Evolutionary conservation across 768 basidiomycete genomes (phyloP), one percentile per base, ranked within the genome.

Genomic region (Lentinula lateritia): DNA sequence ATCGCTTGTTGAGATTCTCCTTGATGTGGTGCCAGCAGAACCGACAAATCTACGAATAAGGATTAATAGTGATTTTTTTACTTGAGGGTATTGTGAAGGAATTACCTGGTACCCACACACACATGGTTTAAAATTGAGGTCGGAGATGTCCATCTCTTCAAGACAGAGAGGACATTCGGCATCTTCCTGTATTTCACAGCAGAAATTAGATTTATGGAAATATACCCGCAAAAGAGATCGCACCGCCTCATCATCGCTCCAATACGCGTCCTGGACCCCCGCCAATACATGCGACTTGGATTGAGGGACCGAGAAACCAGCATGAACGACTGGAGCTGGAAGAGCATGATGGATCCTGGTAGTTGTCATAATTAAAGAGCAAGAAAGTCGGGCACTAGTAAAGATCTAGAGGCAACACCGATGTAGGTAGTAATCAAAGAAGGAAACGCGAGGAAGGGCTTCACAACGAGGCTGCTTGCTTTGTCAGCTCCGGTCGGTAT

Each of bases 21-120:
- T 92, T 90, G 81, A 97, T 96, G 76, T 98, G 95, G 75, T 99
- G 93, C 87, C 95, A 98, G 75, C 97, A 99, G 78, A 99, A 99
- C 61, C 94, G 90, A 74, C 97, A 99, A 66, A 99, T 93, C 97
- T 99, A 65, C 52, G 58, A n/a, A 57, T 61, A 41, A 56, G 28
- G 63, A 38, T 23, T 20, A 50, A 36, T 41, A 52, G 23, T 45
- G 28, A 58, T 13, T 13, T 16, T 32, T 56, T 20, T 23, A n/a
- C 23, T 56, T 38, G 39, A 55, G 62, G 59, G 35, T 58, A 34
- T 20, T 16, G 5, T 15, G 38, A 13, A 45, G 61, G 45, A 57
- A 59, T 57, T 67, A 91, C 97, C 84, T 98, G 97, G 77, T 98
- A 97, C 63, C 97, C 97, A 76, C 97, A 99, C 56, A 95, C 87